Base-by-base conservation (phyloP, 139 green algal species). In the Chlorella sp. region DNA sequence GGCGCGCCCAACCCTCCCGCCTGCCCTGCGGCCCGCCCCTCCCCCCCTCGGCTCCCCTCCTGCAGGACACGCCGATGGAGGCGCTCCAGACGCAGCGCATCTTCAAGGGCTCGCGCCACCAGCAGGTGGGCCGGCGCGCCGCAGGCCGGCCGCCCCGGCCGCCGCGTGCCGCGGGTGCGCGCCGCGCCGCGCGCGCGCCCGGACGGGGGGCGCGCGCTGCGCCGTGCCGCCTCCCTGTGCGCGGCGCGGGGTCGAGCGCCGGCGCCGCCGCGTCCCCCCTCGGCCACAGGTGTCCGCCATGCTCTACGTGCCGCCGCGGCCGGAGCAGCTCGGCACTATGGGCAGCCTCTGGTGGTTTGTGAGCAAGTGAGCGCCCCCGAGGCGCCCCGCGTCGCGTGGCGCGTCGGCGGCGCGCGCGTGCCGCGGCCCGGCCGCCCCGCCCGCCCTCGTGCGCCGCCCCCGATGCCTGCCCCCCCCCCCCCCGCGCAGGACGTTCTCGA, bases 291-390 rank as follows among this genome's bases (percentile, higher is more conserved):
- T 78, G 33, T 72, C 72, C 2, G 45, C 60, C 0, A 63, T 78
- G 72, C 51, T 72, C 46, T 61, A 78, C 12, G 50, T 73, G 33
- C 63, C 73, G 8, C 38, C 63, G 14, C 2, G 4, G 8, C n/a
- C 23, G 5, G 43, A 55, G 21, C 45, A 31, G 40, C 60, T 46
- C 17, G 69, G 67, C 17, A 50, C 64, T 38, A n/a, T 74, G 66
- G 76, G 76, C 15, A 29, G 42, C 38, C 38, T 82, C 9, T 82
- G 76, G 76, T 75, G 50, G 38, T 82, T 65, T 36, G 29, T 77
- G 0, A 71, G 64, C 66, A 74, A 58, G 70, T 77, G 61, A 41
- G 72, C 4, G 68, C 14, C 8, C 21, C 14, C 1, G 66, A 5
- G 17, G 8, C 45, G 66, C 2, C 31, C 45, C 12, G n/a, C 21